A percentile compares a stretch with the other conserved stretches of the same genome.
phyloP scores from a whole-genome alignment of 805 yeast species.

The Metschnikowia vanudenii region DNA sequence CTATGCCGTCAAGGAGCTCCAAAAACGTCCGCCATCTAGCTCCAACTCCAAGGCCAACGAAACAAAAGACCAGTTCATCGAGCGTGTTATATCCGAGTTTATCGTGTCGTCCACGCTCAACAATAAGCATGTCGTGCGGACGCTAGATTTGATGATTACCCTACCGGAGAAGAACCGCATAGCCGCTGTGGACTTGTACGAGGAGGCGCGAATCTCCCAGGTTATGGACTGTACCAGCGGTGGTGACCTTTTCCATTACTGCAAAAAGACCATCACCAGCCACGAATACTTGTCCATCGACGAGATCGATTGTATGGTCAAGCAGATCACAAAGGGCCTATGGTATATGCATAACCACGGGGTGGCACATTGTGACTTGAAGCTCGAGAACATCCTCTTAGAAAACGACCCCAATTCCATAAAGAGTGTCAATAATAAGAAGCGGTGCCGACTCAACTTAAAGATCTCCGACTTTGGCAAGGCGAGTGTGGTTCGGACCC shows the following conservation, averaged over 20 bases:
- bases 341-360: slow-evolving; percentile 87
- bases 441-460: slow-evolving; percentile 19
- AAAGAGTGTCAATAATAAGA: slow-evolving; percentile 5
- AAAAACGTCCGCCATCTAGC: slow-evolving; percentile 18
- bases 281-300: slow-evolving; percentile 25
- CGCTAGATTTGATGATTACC: slow-evolving; percentile 66
- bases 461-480: slow-evolving; percentile 78
- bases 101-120: slow-evolving; percentile 78
- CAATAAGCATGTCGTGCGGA: slow-evolving; percentile 73
- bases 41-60: slow-evolving; percentile 22
- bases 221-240: slow-evolving; percentile 41
- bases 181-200: background rate
- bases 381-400: slow-evolving; percentile 81
- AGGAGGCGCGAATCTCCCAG: slow-evolving; percentile 27
- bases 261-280: slow-evolving; percentile 16
- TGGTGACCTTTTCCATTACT: slow-evolving; percentile 36
- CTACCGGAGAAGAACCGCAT: slow-evolving; percentile 13
- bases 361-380: slow-evolving; percentile 89
- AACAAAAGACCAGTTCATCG: slow-evolving; percentile 48
- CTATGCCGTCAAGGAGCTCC: slow-evolving; percentile 38
- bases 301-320: slow-evolving; percentile 88
- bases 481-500: slow-evolving; percentile 84
- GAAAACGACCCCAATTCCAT: slow-evolving; percentile 54
- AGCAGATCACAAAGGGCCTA: slow-evolving; percentile 80
- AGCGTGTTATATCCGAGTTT: slow-evolving; percentile 85